Evolutionary conservation across 2,329 filamentous ascomycete genomes (phyloP), one percentile per base, ranked within the genome.

Genomic region (Fusarium pseudoanthophilum): DNA sequence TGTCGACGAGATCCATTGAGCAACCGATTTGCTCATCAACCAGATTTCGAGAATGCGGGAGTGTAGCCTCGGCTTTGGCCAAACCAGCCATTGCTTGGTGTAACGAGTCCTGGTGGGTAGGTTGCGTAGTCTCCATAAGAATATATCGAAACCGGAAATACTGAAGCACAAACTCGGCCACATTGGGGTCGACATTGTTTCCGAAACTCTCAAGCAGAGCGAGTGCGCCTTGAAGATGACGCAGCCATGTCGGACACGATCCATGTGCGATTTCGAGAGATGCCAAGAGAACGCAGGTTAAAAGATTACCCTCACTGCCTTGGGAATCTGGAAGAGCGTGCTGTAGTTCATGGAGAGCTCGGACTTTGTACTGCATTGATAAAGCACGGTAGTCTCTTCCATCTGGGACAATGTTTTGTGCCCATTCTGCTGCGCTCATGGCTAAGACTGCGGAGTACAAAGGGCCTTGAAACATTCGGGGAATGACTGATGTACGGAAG

Each of bases 131-230:
- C 57, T 75, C 72, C 67, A 77, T 69, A 16, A 77, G 26, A 11
- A 77, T 61, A 37, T 77, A 77, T 14, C 75, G 67, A 28, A 77
- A 77, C 13, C 75, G 73, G 39, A 77, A 77, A 49, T 77, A 77
- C 36, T 71, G 72, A 0, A 77, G 60, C 3, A 64, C 75, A 30
- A 77, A 77, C 3, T 70, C 65, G 5, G 75, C 73, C n/a, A 77
- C 73, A 7, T 39, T 30, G 0, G 69, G 60, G 24, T 75, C 73
- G 14, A 76, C 63, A 0, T 10, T 52, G 15, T n/a, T 43, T 11
- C 71, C 63, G 24, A 72, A 76, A 20, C 60, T 76, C 34, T 76
- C 69, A 14, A 77, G 51, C 11, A 77, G 72, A 45, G 75, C 75
- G n/a, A 77, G 63, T 4, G 75, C 75, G 6, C 75, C 75, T 34